Conservation (phyloP, 2,329 filamentous ascomycete genomes). For the Aureobasidium sp. region DNA sequence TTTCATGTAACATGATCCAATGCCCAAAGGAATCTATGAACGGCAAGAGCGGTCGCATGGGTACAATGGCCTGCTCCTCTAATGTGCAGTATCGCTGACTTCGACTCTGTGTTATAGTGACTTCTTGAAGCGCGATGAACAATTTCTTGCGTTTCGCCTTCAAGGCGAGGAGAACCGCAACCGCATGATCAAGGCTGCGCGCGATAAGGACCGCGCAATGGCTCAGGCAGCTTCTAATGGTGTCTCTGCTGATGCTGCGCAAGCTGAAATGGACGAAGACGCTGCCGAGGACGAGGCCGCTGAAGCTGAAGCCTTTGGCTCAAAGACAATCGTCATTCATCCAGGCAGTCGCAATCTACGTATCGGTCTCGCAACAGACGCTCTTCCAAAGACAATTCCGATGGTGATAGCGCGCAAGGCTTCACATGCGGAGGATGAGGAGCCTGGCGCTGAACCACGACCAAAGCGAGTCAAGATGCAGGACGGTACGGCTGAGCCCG, state of each 20-base stretch:
- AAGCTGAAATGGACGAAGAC: slow-evolving; percentile 37
- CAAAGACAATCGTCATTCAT: slow-evolving; percentile 91
- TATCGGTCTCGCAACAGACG: slow-evolving; percentile 92
- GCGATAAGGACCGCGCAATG: slow-evolving; percentile 78
- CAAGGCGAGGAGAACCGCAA: slow-evolving; percentile 83
- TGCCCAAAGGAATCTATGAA: slow-evolving; percentile 16
- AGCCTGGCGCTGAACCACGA: slow-evolving; percentile 69
- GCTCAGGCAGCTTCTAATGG: slow-evolving; percentile 67
- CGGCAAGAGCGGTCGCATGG: slow-evolving; percentile 14
- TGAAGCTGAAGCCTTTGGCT: slow-evolving; percentile 61
- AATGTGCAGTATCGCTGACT: slow-evolving; percentile 4
- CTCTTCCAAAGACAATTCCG: slow-evolving; percentile 85
- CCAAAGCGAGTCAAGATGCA: slow-evolving; percentile 59
- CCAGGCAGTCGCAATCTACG: slow-evolving; percentile 91
- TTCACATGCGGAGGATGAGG: slow-evolving; percentile 72
- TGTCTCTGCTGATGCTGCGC: slow-evolving; percentile 41
- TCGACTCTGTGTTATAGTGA: slow-evolving; percentile 51
- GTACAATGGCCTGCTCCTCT: background rate
- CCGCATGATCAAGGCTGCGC: slow-evolving; percentile 73
- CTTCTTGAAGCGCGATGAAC: slow-evolving; percentile 96
- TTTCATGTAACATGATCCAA: background rate
- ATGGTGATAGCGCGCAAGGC: slow-evolving; percentile 84
- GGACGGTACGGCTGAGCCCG: slow-evolving; percentile 50
- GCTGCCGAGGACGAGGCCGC: slow-evolving; percentile 52
- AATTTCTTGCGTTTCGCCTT: slow-evolving; percentile 80